Evolutionary conservation across 1,139 yeast species (phyloP), one percentile per base, ranked within the genome.

Genomic region (Taphrina confusa): DNA sequence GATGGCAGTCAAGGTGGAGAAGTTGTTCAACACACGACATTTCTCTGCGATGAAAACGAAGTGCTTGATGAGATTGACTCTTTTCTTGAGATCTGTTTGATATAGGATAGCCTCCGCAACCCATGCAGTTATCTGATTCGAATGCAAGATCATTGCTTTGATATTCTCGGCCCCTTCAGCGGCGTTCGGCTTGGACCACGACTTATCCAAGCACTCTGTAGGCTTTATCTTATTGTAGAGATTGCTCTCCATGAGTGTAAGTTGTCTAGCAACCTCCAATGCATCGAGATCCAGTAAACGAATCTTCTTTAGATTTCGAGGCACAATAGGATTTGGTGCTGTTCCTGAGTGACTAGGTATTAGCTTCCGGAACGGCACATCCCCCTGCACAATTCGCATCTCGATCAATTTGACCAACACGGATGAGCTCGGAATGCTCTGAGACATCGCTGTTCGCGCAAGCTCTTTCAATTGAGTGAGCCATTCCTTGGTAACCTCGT

Each of bases 1-100:
- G 52, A 92, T 84, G 1, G 97, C 96, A 1, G 97, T 91, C 95
- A 92, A 87, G 5, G 95, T 84, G 2, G 95, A 87, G 69, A 84
- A 92, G 71, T 92, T 92, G 69, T 88, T 87, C 67, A 86, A 76
- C 61, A 78, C 80, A 27, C 89, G 79, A 68, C 96, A 84, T 67
- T 83, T 58, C 62, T 64, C 57, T 9, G 25, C 55, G 4, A 37
- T 44, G 12, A 46, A 45, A 28, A 91, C 87, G 70, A 88, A 89
- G 71, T 82, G 87, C 62, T 84, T 79, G 64, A 92, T 82, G 9
- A 84, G 75, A 55, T 78, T 82, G 1, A 87, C 90, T 66, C 98
- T 79, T 67, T 82, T 82, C 66, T 82, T 80, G 18, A 82, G 71
- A 62, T 88, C 95, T 8, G 76, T 73, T 57, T 76, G 78, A 57